Evolutionary conservation across 495 filamentous ascomycete species (phyloP).

Genomic region (Achaetomiella virescens): DNA sequence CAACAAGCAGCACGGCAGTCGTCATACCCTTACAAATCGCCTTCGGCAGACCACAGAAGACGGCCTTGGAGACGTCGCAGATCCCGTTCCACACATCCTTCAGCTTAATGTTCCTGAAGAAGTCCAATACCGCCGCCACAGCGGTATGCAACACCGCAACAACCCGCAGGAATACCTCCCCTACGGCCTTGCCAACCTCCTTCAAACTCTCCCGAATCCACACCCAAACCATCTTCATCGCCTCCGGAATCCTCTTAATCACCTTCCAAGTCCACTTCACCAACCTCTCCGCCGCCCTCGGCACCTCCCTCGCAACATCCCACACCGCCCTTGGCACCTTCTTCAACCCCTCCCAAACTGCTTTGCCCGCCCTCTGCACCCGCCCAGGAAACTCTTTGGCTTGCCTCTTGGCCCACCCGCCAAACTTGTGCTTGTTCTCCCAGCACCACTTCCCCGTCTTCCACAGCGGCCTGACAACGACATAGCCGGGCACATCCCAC

Average conservation of each 20-base stretch:
- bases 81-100: constrained; percentile 36
- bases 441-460: constrained; percentile 20
- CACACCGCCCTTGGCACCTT: constrained; percentile 22
- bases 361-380: constrained; percentile 12
- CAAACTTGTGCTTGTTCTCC: constrained; percentile 24
- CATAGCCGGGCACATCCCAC: constrained; percentile 6
- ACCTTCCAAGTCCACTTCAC: constrained; percentile 15
- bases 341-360: constrained; percentile 20
- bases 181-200: constrained; percentile 23
- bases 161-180: constrained; percentile 20
- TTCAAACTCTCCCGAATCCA: constrained; percentile 33
- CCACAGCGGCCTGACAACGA: constrained; percentile 22
- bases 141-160: constrained; percentile 34
- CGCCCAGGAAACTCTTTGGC: constrained; percentile 14
- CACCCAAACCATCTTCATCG: constrained; percentile 18
- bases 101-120: constrained; percentile 35
- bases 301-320: constrained; percentile 16
- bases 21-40: constrained; percentile 24
- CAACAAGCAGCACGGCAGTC: constrained; percentile 19
- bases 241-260: constrained; percentile 28
- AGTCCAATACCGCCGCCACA: constrained; percentile 27
- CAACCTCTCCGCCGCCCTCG: constrained; percentile 14
- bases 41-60: constrained; percentile 31
- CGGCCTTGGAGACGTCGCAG: constrained; percentile 20
- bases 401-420: constrained; percentile 21